A percentile compares a stretch with the other conserved stretches of the same genome.
Evolutionary conservation across 192 early-diverging fungal genomes (phyloP).

Genomic region (Linnemannia exigua): DNA sequence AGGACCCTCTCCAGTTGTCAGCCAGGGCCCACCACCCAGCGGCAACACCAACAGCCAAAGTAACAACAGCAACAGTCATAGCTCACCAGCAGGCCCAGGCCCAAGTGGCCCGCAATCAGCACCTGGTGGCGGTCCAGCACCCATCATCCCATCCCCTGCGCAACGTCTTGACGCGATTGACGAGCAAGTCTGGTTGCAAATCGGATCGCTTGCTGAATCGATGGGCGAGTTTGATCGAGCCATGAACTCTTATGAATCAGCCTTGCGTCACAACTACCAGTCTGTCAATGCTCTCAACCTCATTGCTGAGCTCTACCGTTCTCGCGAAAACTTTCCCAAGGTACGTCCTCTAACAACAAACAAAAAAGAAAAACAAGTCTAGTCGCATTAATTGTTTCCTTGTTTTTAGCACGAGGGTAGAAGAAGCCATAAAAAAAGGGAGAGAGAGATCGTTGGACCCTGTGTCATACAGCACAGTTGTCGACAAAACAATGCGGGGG

Average conservation of each 20-base stretch:
- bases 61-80: neutral
- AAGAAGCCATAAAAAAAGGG: neutral
- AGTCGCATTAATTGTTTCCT: neutral
- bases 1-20: neutral
- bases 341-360: slow-evolving; percentile 45
- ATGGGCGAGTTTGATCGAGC: slow-evolving; percentile 89
- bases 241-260: slow-evolving; percentile 87
- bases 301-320: slow-evolving; percentile 86
- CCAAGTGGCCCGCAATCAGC: slow-evolving; percentile 8
- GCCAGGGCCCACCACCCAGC: neutral
- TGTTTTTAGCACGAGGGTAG: neutral
- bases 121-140: slow-evolving; percentile 2
- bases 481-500: neutral
- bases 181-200: slow-evolving; percentile 74
- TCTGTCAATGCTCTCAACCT: slow-evolving; percentile 84
- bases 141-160: slow-evolving; percentile 42
- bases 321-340: slow-evolving; percentile 85
- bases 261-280: slow-evolving; percentile 95
- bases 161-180: slow-evolving; percentile 67
- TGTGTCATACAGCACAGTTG: slow-evolving; percentile 6
- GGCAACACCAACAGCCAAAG: no score
- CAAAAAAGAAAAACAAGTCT: neutral
- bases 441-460: neutral
- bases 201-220: slow-evolving; percentile 61
- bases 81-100: slow-evolving; percentile 2